Conservation (phyloP, 164 flowering plant species). For the Santalum album region DNA sequence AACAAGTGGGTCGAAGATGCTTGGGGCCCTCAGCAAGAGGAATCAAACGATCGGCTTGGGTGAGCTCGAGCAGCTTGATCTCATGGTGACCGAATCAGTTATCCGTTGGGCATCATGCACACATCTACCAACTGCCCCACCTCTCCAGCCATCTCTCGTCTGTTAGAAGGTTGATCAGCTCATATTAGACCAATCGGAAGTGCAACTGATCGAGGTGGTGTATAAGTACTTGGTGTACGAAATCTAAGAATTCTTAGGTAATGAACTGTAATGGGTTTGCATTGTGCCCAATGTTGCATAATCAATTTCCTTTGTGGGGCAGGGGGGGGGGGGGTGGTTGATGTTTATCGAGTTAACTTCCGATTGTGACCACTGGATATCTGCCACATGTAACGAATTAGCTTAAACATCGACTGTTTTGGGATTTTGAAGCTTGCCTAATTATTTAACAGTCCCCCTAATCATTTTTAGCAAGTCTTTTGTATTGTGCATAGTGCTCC, state of each 20-base stretch:
- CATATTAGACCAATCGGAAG: background rate
- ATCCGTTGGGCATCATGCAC: conserved; percentile 96
- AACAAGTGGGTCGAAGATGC: conserved; percentile 22
- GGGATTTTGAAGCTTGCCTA: too few species aligned
- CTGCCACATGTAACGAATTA: too few species aligned
- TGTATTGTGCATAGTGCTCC: too few species aligned
- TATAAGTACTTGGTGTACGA: background rate
- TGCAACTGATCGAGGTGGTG: background rate
- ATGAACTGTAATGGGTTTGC: background rate
- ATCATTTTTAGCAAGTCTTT: too few species aligned
- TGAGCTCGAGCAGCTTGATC: conserved; percentile 64
- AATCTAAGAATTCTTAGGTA: background rate
- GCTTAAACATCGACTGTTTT: too few species aligned
- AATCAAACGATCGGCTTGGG: conserved; percentile 79
- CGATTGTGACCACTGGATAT: too few species aligned
- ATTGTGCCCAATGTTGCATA: background rate
- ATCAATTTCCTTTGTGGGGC: background rate
- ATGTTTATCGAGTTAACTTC: background rate
- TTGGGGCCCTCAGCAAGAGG: conserved; percentile 54
- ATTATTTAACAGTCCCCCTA: too few species aligned
- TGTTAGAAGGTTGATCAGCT: conserved; percentile 28
- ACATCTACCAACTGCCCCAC: conserved; percentile 47
- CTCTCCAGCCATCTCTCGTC: conserved; percentile 72
- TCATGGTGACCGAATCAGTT: conserved; percentile 67
- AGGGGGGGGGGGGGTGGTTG: background rate